Conservation (phyloP, 352 stramenopile genomes). For the Thraustotheca clavata region DNA sequence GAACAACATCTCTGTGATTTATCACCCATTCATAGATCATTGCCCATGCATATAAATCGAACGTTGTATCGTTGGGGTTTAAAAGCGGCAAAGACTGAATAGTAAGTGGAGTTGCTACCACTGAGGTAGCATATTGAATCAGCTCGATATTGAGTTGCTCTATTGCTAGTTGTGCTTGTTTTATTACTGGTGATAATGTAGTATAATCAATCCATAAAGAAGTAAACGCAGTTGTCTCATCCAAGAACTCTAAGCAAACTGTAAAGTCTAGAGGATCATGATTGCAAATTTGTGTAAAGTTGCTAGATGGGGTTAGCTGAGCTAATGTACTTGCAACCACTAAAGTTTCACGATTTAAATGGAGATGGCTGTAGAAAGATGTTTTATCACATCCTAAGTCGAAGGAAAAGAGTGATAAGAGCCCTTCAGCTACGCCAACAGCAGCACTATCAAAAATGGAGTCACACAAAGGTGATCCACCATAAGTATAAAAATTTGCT, state of each 20-base stretch:
- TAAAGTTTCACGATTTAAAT: not conserved
- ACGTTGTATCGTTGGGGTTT: not conserved
- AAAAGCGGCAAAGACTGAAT: not conserved
- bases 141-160: not conserved
- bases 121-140: not conserved
- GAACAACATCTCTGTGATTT: slow-evolving; percentile 1
- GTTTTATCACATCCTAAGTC: not conserved
- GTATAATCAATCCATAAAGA: not conserved
- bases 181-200: too few relatives aligned
- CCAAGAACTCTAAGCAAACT: not conserved
- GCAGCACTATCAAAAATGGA: not conserved
- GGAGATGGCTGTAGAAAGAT: not conserved
- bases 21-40: slow-evolving; percentile 10
- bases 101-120: not conserved
- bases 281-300: not conserved
- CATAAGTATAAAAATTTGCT: not conserved
- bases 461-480: not conserved
- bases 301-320: not conserved
- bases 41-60: not conserved
- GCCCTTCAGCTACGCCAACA: not conserved
- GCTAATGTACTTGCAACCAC: not conserved
- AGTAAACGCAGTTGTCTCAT: not conserved
- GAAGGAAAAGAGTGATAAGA: not conserved
- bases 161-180: not conserved
- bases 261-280: not conserved